Percentiles rank a stretch among this genome's conserved stretches.
phyloP scores from a whole-genome alignment of 208 protist genomes.

The Trichomonas tenax region DNA sequence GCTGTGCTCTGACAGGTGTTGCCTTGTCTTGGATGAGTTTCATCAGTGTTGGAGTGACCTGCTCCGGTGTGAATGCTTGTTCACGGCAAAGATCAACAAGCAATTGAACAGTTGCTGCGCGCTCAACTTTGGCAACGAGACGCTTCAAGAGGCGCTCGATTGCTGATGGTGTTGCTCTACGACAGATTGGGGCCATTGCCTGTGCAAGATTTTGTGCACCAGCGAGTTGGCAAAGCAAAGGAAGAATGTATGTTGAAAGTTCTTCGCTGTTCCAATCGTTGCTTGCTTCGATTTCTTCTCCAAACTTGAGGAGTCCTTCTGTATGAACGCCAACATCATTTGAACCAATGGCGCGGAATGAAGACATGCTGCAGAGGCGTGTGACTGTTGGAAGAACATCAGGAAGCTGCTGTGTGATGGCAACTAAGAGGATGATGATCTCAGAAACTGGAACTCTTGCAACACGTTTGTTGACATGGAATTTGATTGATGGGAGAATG shows the following conservation, averaged over 20 bases:
- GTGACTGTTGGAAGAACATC: neutral
- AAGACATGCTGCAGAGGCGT: neutral
- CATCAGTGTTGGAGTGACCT: neutral
- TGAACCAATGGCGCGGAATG: neutral
- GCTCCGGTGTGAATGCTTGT: neutral
- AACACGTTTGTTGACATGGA: neutral
- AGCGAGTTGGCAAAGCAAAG: neutral
- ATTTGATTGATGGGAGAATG: neutral
- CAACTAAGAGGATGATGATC: neutral
- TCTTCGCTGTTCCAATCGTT: neutral
- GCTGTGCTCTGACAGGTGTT: neutral
- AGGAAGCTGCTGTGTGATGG: neutral
- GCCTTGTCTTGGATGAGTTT: neutral
- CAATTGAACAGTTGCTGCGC: neutral
- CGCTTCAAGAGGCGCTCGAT: neutral
- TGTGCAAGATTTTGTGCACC: neutral
- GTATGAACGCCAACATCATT: neutral
- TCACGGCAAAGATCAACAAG: neutral
- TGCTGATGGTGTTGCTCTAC: neutral
- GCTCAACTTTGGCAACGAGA: neutral
- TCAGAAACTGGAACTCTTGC: neutral
- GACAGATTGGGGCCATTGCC: neutral
- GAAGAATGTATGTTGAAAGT: neutral
- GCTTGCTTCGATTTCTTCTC: neutral
- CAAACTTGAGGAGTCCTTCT: neutral